These are phyloP conservation scores for Verticillium isaacii DNA, from an alignment of 2,329 filamentous ascomycete species.

Conservation along the genomic window DNA sequence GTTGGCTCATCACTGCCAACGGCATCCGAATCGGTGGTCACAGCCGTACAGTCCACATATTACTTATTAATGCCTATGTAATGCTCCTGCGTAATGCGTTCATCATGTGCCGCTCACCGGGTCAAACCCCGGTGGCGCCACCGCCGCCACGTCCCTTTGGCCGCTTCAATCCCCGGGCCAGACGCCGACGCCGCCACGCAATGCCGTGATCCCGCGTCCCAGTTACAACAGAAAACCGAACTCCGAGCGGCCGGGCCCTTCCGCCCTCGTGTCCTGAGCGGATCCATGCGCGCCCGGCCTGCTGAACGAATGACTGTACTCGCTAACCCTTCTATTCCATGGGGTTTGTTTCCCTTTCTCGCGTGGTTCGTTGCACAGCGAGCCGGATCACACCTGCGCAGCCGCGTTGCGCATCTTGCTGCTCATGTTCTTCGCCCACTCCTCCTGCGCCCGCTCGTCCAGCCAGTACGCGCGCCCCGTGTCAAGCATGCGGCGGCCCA, in stretches of 20 bases:
- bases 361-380: no score
- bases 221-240: not conserved
- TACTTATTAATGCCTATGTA: not conserved
- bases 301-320: not conserved
- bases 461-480: conserved; percentile 79
- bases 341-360: no score
- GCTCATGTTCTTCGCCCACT: conserved; percentile 65
- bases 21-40: no score
- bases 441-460: conserved; percentile 59
- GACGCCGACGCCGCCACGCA: not conserved
- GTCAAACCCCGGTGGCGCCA: not conserved
- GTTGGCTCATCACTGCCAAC: no score
- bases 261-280: not conserved
- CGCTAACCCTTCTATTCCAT: not conserved
- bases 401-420: conserved; percentile 11
- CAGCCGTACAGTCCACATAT: not conserved
- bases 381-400: not conserved
- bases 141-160: not conserved
- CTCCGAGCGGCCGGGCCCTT: not conserved
- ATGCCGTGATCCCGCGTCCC: not conserved
- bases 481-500: conserved; percentile 75
- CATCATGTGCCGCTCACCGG: not conserved
- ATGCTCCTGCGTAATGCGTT: not conserved
- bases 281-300: not conserved
- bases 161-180: not conserved